Evolutionary conservation across 2,329 filamentous ascomycete species (phyloP).

Genomic region (Phyllosticta citriasiana): DNA sequence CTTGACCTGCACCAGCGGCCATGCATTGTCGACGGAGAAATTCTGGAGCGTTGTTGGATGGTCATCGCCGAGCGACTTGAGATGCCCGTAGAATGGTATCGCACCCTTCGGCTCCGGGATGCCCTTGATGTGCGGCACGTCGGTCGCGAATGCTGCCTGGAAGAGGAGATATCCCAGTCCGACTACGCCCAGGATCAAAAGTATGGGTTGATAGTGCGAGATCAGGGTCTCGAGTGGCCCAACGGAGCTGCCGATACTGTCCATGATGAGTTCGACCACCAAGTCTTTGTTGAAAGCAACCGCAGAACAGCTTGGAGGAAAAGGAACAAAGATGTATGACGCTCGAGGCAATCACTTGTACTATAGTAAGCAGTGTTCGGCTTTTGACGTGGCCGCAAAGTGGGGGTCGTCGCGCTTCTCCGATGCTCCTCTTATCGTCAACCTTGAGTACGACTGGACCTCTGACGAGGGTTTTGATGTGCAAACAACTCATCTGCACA

Average conservation of each 20-base stretch:
- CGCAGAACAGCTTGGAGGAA: too few species aligned
- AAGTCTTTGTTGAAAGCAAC: too few species aligned
- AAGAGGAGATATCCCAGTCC: constrained; percentile 14
- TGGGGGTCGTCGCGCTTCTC: not conserved
- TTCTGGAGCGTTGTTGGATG: not conserved
- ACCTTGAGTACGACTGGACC: not conserved
- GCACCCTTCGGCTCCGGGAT: not conserved
- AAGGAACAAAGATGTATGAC: not conserved
- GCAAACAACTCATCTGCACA: too few species aligned
- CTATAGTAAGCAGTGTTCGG: not conserved
- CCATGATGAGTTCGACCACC: too few species aligned
- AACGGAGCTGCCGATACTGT: not conserved
- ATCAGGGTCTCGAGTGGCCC: constrained; percentile 11
- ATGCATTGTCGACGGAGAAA: not conserved
- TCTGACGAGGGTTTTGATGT: too few species aligned
- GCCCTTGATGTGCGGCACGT: not conserved
- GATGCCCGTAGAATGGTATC: constrained; percentile 3
- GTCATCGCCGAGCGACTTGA: not conserved
- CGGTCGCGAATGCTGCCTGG: constrained; percentile 15
- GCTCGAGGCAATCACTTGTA: not conserved
- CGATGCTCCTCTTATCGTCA: not conserved
- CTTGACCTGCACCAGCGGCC: constrained; percentile 6
- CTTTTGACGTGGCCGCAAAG: not conserved
- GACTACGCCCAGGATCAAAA: constrained; percentile 2
- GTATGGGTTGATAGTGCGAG: constrained; percentile 18